Percentiles rank a stretch among this genome's conserved stretches.
Evolutionary conservation across 345 rosid genomes (phyloP).

Genomic region (Lumnitzera littorea): DNA sequence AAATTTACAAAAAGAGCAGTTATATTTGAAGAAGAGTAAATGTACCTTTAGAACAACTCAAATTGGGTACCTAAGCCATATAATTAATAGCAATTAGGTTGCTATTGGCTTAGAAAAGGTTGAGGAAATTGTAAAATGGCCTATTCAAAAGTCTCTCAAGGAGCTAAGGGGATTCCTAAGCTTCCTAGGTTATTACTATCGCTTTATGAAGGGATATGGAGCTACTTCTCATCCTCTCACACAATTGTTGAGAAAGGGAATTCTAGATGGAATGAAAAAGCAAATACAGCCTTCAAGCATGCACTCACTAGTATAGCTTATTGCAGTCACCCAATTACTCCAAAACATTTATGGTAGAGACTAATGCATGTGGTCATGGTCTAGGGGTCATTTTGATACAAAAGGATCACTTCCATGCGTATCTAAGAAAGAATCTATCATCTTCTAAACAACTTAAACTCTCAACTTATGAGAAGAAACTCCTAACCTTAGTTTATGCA

Average conservation of each 20-base stretch:
- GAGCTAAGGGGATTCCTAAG: slow-evolving; percentile 1
- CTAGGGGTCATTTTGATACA: background rate
- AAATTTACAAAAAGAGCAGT: background rate
- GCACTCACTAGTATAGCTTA: background rate
- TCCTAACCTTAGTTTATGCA: no score
- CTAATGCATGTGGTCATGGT: background rate
- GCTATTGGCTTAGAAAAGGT: background rate
- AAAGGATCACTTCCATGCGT: slow-evolving; percentile 1
- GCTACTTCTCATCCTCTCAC: background rate
- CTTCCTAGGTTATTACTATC: slow-evolving; percentile 3
- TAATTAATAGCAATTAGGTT: background rate
- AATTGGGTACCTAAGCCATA: slow-evolving; percentile 2
- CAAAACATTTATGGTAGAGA: background rate
- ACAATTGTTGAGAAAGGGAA: background rate
- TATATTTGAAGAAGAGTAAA: background rate
- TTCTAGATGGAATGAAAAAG: background rate
- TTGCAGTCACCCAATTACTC: background rate
- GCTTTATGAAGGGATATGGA: background rate
- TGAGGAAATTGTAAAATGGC: background rate
- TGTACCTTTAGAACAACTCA: background rate
- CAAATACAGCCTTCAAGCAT: background rate
- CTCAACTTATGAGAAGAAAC: background rate
- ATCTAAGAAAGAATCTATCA: background rate
- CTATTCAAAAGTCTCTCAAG: background rate
- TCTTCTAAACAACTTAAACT: background rate